Conservation (phyloP, 108 stramenopile species). For the Cafeteria roenbergensis region DNA sequence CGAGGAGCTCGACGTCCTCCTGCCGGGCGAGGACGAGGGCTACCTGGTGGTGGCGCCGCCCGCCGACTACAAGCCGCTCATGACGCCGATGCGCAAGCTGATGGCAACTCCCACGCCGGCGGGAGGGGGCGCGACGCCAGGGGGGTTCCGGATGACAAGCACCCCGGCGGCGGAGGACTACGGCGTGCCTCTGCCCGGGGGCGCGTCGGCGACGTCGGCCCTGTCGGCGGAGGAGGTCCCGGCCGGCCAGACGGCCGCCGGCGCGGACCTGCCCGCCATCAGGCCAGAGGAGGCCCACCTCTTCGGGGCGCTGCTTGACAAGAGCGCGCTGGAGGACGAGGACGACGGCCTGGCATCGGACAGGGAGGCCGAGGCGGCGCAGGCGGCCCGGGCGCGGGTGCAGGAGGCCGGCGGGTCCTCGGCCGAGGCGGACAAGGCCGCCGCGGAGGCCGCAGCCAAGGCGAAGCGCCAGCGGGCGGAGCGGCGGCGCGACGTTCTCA, state of each 20-base stretch:
- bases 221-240: neutral
- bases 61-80: slow-evolving; percentile 68
- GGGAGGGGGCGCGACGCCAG: slow-evolving; percentile 48
- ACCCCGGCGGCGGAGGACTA: slow-evolving; percentile 83
- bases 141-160: slow-evolving; percentile 76
- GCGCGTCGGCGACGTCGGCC: slow-evolving; percentile 33
- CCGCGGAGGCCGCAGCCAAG: slow-evolving; percentile 64
- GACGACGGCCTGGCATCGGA: too few relatives aligned
- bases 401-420: slow-evolving; percentile 39
- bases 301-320: slow-evolving; percentile 82
- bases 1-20: slow-evolving; percentile 81
- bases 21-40: slow-evolving; percentile 72
- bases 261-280: slow-evolving; percentile 72
- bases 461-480: too few relatives aligned
- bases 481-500: slow-evolving; percentile 29
- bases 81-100: slow-evolving; percentile 66
- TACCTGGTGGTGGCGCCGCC: slow-evolving; percentile 75
- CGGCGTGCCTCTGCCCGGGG: too few relatives aligned
- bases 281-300: slow-evolving; percentile 91
- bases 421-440: slow-evolving; percentile 42
- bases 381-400: too few relatives aligned
- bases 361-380: too few relatives aligned
- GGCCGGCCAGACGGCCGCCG: slow-evolving; percentile 41
- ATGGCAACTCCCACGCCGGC: slow-evolving; percentile 78
- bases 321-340: slow-evolving; percentile 29